Evolutionary conservation across 768 basidiomycete genomes (phyloP).

Genomic region (Pleurotus eryngii): DNA sequence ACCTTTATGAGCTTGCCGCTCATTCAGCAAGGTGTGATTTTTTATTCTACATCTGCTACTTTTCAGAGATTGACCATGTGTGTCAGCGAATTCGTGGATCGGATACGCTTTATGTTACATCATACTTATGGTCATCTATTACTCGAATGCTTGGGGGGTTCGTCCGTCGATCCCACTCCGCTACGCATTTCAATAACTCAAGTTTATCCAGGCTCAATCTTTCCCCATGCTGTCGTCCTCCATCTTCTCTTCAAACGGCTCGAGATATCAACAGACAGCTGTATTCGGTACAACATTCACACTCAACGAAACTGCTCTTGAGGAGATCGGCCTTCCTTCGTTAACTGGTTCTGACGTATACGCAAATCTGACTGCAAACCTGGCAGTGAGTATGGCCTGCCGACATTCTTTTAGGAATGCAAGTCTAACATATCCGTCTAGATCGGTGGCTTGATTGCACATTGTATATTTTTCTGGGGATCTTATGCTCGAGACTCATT

Average conservation of each 20-base stretch:
- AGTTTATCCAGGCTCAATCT: constrained; percentile 40
- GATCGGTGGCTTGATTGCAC: constrained; percentile 60
- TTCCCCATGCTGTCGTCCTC: constrained; percentile 63
- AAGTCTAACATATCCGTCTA: constrained; percentile 14
- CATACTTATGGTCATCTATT: constrained; percentile 54
- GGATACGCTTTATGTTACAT: constrained; percentile 52
- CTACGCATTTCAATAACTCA: neutral
- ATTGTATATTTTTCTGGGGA: constrained; percentile 57
- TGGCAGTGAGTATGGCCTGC: constrained; percentile 31
- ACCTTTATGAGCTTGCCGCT: constrained; percentile 49
- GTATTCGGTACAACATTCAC: constrained; percentile 51
- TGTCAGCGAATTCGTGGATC: constrained; percentile 57
- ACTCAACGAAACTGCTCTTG: constrained; percentile 53
- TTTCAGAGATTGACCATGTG: too few species aligned
- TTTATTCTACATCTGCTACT: too few species aligned
- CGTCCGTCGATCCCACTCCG: constrained; percentile 11
- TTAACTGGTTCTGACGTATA: constrained; percentile 54
- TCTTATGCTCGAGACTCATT: constrained; percentile 46
- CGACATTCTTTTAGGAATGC: too few species aligned
- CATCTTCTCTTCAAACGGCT: constrained; percentile 53
- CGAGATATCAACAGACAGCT: constrained; percentile 48
- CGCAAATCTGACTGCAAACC: constrained; percentile 44
- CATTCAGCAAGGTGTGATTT: constrained; percentile 59
- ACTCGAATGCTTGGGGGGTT: constrained; percentile 61
- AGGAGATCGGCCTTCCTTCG: constrained; percentile 44